A percentile compares a stretch with the other conserved stretches of the same genome.
Conservation (phyloP, 1,284 basidiomycete genomes). For the Lentinula novae-zelandiae region DNA sequence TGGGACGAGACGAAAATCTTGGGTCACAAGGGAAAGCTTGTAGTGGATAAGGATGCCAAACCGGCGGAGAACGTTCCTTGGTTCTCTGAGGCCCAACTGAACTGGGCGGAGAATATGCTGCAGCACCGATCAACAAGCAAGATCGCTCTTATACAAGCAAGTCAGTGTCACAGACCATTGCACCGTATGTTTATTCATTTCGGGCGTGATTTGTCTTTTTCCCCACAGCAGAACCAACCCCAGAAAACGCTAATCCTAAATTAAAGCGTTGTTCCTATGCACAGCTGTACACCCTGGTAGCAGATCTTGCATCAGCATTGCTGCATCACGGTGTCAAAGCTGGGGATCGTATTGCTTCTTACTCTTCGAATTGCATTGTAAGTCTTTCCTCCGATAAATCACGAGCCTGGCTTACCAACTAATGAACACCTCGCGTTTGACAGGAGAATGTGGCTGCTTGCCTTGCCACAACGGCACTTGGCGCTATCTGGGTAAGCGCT, state of each 20-base stretch:
- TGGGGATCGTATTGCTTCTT: slow-evolving; percentile 78
- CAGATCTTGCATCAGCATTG: slow-evolving; percentile 61
- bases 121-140: slow-evolving; percentile 53
- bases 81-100: slow-evolving; percentile 70
- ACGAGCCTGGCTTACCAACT: neutral
- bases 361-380: slow-evolving; percentile 78
- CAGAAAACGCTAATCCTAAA: slow-evolving; percentile 40
- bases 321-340: slow-evolving; percentile 55
- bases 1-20: slow-evolving; percentile 74
- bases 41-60: slow-evolving; percentile 54
- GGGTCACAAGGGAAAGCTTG: slow-evolving; percentile 56
- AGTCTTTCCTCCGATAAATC: slow-evolving; percentile 23
- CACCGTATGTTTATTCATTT: slow-evolving; percentile 12
- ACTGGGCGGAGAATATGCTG: slow-evolving; percentile 89
- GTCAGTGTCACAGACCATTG: slow-evolving; percentile 35
- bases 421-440: neutral
- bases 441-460: slow-evolving; percentile 74
- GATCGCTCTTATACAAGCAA: slow-evolving; percentile 73
- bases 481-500: slow-evolving; percentile 81
- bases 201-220: slow-evolving; percentile 5
- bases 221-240: slow-evolving; percentile 56
- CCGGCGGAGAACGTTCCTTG: slow-evolving; percentile 76
- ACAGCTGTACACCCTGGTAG: slow-evolving; percentile 61
- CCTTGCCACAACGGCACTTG: slow-evolving; percentile 73
- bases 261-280: slow-evolving; percentile 53